These are phyloP conservation scores for Globisporangium uncinulatum DNA, from an alignment of 352 stramenopile species.

Conservation along the genomic window DNA sequence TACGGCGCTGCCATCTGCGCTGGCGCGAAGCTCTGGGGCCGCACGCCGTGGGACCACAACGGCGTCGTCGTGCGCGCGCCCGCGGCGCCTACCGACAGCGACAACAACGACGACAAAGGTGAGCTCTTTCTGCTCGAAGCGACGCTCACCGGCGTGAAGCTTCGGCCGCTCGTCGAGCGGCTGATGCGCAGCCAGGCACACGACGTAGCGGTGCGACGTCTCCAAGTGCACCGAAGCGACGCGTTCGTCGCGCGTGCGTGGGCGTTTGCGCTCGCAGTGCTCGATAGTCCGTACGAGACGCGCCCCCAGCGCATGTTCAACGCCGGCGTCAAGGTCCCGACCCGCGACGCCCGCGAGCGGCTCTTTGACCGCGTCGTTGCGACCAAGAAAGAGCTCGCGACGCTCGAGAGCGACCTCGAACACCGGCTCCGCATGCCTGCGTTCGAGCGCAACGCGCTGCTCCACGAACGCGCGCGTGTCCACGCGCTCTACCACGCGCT, in stretches of 20 bases:
- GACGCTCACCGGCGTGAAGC: conserved; percentile 74
- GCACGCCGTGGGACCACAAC: conserved; percentile 85
- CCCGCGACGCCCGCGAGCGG: conserved; percentile 61
- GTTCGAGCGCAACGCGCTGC: conserved; percentile 73
- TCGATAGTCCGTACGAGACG: conserved; percentile 79
- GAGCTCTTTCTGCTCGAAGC: conserved; percentile 74
- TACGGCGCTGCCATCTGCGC: conserved; percentile 77
- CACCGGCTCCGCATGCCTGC: conserved; percentile 62
- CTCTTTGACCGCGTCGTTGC: conserved; percentile 64
- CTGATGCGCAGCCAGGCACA: conserved; percentile 62
- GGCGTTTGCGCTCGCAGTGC: conserved; percentile 50
- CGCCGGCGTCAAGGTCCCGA: conserved; percentile 62
- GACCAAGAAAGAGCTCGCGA: conserved; percentile 57
- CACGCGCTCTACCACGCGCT: conserved; percentile 53
- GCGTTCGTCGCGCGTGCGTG: conserved; percentile 55
- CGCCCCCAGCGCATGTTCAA: conserved; percentile 71
- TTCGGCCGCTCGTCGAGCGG: conserved; percentile 73
- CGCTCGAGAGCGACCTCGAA: conserved; percentile 54
- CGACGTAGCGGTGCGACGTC: conserved; percentile 64
- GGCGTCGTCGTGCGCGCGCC: conserved; percentile 65
- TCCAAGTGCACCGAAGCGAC: conserved; percentile 57
- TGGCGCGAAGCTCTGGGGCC: conserved; percentile 75
- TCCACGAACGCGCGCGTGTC: conserved; percentile 38
- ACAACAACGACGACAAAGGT: conserved; percentile 11
- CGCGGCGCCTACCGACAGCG: conserved; percentile 3